Base-by-base conservation (phyloP, 2,329 filamentous ascomycete species). In the Colletotrichum horii region DNA sequence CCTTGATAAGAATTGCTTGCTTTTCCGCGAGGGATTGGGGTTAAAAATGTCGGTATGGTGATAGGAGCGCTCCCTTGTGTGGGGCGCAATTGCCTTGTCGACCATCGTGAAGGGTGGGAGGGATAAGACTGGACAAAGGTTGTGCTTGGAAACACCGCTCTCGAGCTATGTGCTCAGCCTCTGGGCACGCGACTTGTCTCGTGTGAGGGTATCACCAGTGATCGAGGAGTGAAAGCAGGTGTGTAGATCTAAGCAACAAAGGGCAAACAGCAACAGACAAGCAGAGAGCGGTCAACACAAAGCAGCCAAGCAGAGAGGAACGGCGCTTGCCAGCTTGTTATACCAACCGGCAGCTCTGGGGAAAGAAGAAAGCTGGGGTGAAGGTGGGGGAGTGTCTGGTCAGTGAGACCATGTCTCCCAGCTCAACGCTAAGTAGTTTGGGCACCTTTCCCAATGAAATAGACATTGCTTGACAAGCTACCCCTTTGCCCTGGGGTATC, bases 81-180 rank as follows among this genome's bases (percentile, higher is more conserved):
- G 74, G 16, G 76, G 76, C 56, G 76, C 76, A 48, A 77, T 77
- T 68, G 70, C 73, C 61, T 73, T 77, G 38, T 77, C 76, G n/a
- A 48, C 56, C 58, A 77, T 65, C 30, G 16, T 72, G 72, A 76
- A 64, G 30, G 58, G 32, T 36, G 58, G 28, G 15, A 38, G 32
- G 34, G 36, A 34, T 75, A 38, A 55, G 24, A 48, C 22, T 55
- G 4, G 43, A 38, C 19, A 69, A 56, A 30, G 30, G 34, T 38
- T 75, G 16, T 74, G 67, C 32, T 62, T 14, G 28, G 34, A 15
- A 58, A 43, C 24, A 69, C 36, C 34, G 60, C 60, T 68, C 30
- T 56, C 34, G 15, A 30, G 65, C 38, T 68, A 19, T 70, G 48
- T 30, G 48, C 34, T 56, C 28, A 22, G 70, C 30, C 26, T 48